Evolutionary conservation across 2,329 filamentous ascomycete species (phyloP), one percentile per base, ranked within the genome.

Genomic region (Fusarium solani-melongenae): DNA sequence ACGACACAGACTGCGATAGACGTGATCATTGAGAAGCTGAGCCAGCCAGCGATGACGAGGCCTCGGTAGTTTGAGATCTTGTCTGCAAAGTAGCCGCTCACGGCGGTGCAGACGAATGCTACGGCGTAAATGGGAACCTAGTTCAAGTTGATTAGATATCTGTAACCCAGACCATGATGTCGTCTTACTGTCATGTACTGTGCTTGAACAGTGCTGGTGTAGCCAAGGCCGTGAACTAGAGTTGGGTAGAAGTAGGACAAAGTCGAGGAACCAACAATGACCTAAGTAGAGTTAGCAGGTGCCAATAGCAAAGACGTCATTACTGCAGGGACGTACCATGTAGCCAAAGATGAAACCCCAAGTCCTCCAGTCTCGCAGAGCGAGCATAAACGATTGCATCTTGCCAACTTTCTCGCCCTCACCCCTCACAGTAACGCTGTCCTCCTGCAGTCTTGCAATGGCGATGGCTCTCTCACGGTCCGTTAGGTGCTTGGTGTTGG

Each of bases 401-500:
- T 68, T 66, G 17, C 72, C 72, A 2, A 74, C 24, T 20, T 61
- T 61, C 4, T 65, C 93, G 24, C 88, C 84, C 76, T 93, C 92
- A 70, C 92, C 89, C 65, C 88, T 86, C 1, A 89, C 90, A 33
- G 84, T 78, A 93, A 91, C 67, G 3, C 90, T 82, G 75, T 93
- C 91, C 10, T 82, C 82, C 55, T 87, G 87, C n/a, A 94, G 83
- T 5, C 92, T 86, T 1, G 87, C 84, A 20, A 92, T 82, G 0
- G 93, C 91, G 7, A 92, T 86, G 12, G 84, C 84, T 29, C 90
- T 88, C 73, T 94, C 91, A n/a, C 17, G 31, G 20, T 34, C 29
- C 0, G 86, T 88, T 76, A 94, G 93, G 0, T 79, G 88, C 9
- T 56, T 64, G 27, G 61, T 64, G 1, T 90, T 86, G 70, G 91